A percentile compares a stretch with the other conserved stretches of the same genome.
Evolutionary conservation across 768 basidiomycete species (phyloP).

Genomic region (Russula sp.): DNA sequence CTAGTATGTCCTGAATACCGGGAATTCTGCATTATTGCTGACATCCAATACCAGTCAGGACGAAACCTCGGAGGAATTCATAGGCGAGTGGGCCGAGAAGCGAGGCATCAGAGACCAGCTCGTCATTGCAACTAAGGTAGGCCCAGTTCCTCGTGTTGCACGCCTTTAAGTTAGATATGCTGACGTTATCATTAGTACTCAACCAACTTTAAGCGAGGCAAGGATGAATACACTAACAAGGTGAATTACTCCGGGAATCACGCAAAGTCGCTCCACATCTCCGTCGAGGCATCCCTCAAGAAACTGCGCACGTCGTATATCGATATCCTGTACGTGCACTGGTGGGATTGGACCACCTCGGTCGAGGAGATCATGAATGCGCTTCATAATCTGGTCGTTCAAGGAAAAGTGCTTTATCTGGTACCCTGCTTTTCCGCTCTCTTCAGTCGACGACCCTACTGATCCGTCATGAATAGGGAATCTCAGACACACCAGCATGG

Average conservation of each 20-base stretch:
- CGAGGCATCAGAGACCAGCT: conserved; percentile 40
- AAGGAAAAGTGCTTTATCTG: conserved; percentile 46
- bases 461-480: conserved; percentile 7
- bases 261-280: conserved; percentile 38
- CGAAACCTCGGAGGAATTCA: conserved; percentile 37
- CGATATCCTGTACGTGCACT: conserved; percentile 57
- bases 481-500: conserved; percentile 40
- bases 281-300: conserved; percentile 40
- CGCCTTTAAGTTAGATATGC: neutral
- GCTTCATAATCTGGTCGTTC: conserved; percentile 42
- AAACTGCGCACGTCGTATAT: conserved; percentile 58
- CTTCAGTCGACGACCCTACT: neutral
- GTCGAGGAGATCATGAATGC: conserved; percentile 28
- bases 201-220: conserved; percentile 30
- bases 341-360: conserved; percentile 48
- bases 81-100: conserved; percentile 45
- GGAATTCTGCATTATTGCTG: neutral
- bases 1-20: conserved; percentile 32
- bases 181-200: conserved; percentile 32
- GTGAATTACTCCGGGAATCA: conserved; percentile 46
- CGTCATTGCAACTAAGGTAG: conserved; percentile 36
- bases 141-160: neutral
- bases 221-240: conserved; percentile 33
- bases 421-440: conserved; percentile 25
- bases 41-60: conserved; percentile 28